Conservation (phyloP, 306 rosid genomes). For the Elaeagnus macrophylla region DNA sequence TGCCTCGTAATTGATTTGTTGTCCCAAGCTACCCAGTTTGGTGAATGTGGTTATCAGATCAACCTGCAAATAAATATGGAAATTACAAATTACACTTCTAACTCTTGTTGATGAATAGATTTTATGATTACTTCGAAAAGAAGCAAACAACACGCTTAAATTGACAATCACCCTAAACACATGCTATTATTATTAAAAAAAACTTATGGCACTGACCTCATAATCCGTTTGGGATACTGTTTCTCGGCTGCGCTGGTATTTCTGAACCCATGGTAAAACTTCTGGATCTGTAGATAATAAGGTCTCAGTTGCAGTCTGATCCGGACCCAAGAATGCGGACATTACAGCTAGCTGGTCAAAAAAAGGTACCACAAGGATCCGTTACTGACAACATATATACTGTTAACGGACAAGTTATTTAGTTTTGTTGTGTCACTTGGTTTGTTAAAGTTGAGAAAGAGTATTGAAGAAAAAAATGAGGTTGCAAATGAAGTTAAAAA, state of each 20-base stretch:
- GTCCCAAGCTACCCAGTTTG: constrained; percentile 74
- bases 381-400: too few relatives aligned
- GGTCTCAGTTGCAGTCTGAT: constrained; percentile 69
- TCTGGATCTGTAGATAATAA: constrained; percentile 67
- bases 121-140: too few relatives aligned
- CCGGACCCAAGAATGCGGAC: constrained; percentile 89
- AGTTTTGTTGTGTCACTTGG: not conserved
- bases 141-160: too few relatives aligned
- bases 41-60: constrained; percentile 82
- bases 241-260: constrained; percentile 86
- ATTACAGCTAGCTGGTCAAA: constrained; percentile 69
- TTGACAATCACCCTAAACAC: not conserved
- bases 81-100: not conserved
- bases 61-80: constrained; percentile 41
- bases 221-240: constrained; percentile 92
- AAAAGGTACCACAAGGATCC: not conserved
- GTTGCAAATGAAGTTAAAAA: constrained; percentile 9
- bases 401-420: not conserved
- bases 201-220: constrained; percentile 42
- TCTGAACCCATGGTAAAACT: constrained; percentile 82
- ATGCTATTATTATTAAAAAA: not conserved
- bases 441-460: not conserved
- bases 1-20: constrained; percentile 79
- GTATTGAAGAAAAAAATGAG: constrained; percentile 1
- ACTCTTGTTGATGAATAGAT: not conserved